Evolutionary conservation across 108 stramenopile species (phyloP), one percentile per base, ranked within the genome.

Genomic region (Nitzschia inconspicua): DNA sequence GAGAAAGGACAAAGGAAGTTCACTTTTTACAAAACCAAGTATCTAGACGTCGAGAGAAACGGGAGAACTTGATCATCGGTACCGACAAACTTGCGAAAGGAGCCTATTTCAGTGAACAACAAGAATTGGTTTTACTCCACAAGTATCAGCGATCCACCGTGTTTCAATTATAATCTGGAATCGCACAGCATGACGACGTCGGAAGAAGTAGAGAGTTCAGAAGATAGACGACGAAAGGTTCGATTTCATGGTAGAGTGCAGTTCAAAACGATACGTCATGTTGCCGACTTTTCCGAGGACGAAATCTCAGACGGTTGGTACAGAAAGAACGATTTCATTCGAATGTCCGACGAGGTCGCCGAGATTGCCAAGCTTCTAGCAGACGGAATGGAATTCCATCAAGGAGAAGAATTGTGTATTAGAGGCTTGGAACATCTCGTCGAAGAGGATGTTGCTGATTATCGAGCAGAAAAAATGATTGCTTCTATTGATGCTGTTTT

Each of bases 221-320:
- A 41, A 4, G 29, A 49, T 10, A 31, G 44, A 24, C 29, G 44
- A 24, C 68, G 63, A 22, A 51, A 44, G 34, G 55, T 72, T 30
- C 55, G 48, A 16, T 72, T 72, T 32, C 70, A 72, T 22, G 63
- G 56, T 10, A 28, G 70, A 20, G 70, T 72, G 2, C 70, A 72
- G 30, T 72, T 72, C 63, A 72, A 72, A 52, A 72, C 55, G 28
- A 72, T 72, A 22, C 62, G 63, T 8, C 70, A 72, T 57, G 63
- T 72, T 1, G 32, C 54, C 3, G 70, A 72, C 20, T 72, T 72
- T 52, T 25, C 56, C 3, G 70, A 72, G 20, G 37, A 64, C 13
- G 70, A 72, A 31, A 72, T 72, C 14, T 26, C 18, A 22, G 40
- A 64, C 14, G 63, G 70, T 1, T 72, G 63, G 63, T 72, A 72